phyloP scores from a whole-genome alignment of 129 eudicot genomes.

The Silybum marianum region DNA sequence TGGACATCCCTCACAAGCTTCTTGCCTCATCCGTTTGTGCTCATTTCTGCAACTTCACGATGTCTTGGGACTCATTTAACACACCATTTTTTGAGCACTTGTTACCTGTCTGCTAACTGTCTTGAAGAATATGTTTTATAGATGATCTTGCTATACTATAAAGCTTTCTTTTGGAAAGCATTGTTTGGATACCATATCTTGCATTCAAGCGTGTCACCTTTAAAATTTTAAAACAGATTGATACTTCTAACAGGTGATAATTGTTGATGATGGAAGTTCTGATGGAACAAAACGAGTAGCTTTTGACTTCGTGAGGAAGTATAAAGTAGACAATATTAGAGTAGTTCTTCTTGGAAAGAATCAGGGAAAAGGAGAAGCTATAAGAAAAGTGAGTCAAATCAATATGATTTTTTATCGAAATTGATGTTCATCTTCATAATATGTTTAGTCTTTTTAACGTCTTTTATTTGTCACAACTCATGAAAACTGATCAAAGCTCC shows the following conservation, averaged over 20 bases:
- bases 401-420: constrained; percentile 11
- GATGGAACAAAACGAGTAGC: constrained; percentile 87
- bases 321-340: constrained; percentile 79
- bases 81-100: not conserved
- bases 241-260: constrained; percentile 59
- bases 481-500: constrained; percentile 59
- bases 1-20: not conserved
- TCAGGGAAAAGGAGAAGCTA: constrained; percentile 99
- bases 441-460: not conserved
- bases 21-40: not conserved
- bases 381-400: constrained; percentile 88
- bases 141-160: not conserved
- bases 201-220: not conserved
- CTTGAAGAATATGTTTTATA: not conserved
- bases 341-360: constrained; percentile 91
- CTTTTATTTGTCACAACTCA: not conserved
- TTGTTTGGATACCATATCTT: not conserved
- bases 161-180: not conserved
- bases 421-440: not conserved
- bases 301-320: constrained; percentile 75
- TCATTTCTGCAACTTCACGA: not conserved
- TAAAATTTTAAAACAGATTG: not conserved
- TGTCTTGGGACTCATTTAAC: too few relatives aligned
- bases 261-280: constrained; percentile 90
- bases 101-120: not conserved